Evolutionary conservation across 768 basidiomycete species (phyloP).

Genomic region (Leucocoprinus sp.): DNA sequence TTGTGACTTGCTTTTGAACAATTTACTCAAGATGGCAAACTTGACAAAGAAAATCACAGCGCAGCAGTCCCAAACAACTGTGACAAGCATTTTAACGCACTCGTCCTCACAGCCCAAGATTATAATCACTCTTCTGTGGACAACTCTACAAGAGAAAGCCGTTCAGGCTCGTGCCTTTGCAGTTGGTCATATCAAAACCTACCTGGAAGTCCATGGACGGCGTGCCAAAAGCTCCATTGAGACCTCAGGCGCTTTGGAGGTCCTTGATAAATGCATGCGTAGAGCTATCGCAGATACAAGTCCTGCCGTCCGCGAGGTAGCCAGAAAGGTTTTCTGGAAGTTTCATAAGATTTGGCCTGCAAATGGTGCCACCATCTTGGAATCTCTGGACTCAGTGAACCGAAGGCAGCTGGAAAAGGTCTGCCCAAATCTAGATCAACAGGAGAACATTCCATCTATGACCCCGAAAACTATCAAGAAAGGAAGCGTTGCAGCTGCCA

Average conservation of each 20-base stretch:
- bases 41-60: conserved; percentile 91
- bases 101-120: conserved; percentile 65
- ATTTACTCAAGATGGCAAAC: conserved; percentile 77
- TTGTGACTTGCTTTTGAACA: conserved; percentile 68
- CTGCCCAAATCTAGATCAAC: conserved; percentile 54
- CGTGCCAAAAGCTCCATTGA: conserved; percentile 64
- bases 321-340: conserved; percentile 71
- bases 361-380: conserved; percentile 53
- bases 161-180: conserved; percentile 63
- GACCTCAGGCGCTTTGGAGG: conserved; percentile 54
- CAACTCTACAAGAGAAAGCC: conserved; percentile 71
- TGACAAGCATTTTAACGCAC: conserved; percentile 59
- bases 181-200: conserved; percentile 64
- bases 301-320: conserved; percentile 66
- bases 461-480: conserved; percentile 63
- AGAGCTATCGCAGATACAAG: conserved; percentile 74
- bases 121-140: conserved; percentile 61
- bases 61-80: conserved; percentile 72
- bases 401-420: conserved; percentile 83
- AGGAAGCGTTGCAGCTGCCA: conserved; percentile 74
- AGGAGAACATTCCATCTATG: conserved; percentile 31
- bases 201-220: conserved; percentile 64
- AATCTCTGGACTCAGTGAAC: conserved; percentile 55
- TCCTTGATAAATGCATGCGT: conserved; percentile 65
- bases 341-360: conserved; percentile 73